Evolutionary conservation across 2,329 filamentous ascomycete genomes (phyloP), one percentile per base, ranked within the genome.

Genomic region (Endocalyx cinctus): DNA sequence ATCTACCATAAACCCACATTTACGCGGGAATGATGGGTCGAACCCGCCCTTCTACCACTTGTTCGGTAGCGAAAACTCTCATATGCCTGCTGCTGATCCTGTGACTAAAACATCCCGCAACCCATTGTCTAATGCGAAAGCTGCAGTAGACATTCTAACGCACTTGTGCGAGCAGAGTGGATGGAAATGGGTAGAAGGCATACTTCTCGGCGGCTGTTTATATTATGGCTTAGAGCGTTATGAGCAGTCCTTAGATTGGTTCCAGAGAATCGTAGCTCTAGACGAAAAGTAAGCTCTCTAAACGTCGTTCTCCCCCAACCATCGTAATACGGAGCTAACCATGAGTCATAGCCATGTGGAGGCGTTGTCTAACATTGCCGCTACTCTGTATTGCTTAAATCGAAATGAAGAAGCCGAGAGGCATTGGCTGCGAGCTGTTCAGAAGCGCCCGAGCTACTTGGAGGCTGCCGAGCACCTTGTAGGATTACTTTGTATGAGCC

Each of bases 401-500:
- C 80, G 84, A 38, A 83, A 83, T 38, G 74, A 83, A 29, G 90
- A 97, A 52, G 92, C 92, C 6, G 83, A 95, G 54, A 73, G 79
- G 37, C 76, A 88, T 52, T 98, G 92, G 92, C 69, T 83, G 44
- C 78, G 76, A 40, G 88, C 88, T n/a, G 79, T 97, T 17, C 84
- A 80, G 52, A 67, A 86, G 37, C 81, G 86, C 7, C 92, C 92
- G 1, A 84, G 80, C 53, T 94, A 94, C 60, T 84, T 98, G 37
- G 92, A 98, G 63, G 89, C 92, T 6, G 87, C 92, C 3, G 92
- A 98, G 57, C 89, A 97, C 64, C 73, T 98, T 2, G 85, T 97
- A 18, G 87, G 88, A 1, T 67, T 97, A 29, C 62, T 97, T 13
- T 96, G 90, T 55, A 79, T 75, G 30, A 86, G 81, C 40, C 84